Evolutionary conservation across 306 rosid species (phyloP).

Genomic region (apple (Malus domestica)): DNA sequence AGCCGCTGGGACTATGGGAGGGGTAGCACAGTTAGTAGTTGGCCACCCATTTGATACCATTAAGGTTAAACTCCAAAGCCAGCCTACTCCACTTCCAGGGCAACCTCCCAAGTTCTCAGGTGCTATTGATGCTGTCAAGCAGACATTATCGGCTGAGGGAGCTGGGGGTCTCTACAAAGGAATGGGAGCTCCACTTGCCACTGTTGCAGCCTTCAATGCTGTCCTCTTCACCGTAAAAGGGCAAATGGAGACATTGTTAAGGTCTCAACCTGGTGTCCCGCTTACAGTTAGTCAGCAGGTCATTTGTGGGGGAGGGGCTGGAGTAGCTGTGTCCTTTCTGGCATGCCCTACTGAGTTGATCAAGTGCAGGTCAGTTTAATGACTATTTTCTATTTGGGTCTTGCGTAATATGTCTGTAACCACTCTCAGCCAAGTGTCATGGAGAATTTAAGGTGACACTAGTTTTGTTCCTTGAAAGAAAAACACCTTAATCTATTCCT

Average conservation of each 20-base stretch:
- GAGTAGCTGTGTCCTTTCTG: slow-evolving; percentile 81
- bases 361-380: slow-evolving; percentile 72
- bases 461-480: not conserved
- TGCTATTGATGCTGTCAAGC: slow-evolving; percentile 89
- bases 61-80: slow-evolving; percentile 99
- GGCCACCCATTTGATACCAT: slow-evolving; percentile 98
- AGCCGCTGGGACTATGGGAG: slow-evolving; percentile 85
- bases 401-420: not conserved
- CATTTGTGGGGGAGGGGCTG: slow-evolving; percentile 87
- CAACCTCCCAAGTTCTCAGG: slow-evolving; percentile 70
- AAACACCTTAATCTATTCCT: not conserved
- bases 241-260: slow-evolving; percentile 65
- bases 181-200: slow-evolving; percentile 98
- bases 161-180: slow-evolving; percentile 90
- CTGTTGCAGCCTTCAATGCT: slow-evolving; percentile 94
- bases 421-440: not conserved
- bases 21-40: slow-evolving; percentile 76
- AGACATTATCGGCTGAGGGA: slow-evolving; percentile 92
- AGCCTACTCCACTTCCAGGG: slow-evolving; percentile 80
- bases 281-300: slow-evolving; percentile 72
- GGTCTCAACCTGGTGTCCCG: slow-evolving; percentile 67
- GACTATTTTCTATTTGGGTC: not conserved
- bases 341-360: slow-evolving; percentile 95
- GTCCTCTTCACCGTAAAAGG: slow-evolving; percentile 88
- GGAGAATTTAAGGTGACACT: not conserved